Base-by-base conservation (phyloP, 2,329 filamentous ascomycete species). In the Penicillium decumbens region DNA sequence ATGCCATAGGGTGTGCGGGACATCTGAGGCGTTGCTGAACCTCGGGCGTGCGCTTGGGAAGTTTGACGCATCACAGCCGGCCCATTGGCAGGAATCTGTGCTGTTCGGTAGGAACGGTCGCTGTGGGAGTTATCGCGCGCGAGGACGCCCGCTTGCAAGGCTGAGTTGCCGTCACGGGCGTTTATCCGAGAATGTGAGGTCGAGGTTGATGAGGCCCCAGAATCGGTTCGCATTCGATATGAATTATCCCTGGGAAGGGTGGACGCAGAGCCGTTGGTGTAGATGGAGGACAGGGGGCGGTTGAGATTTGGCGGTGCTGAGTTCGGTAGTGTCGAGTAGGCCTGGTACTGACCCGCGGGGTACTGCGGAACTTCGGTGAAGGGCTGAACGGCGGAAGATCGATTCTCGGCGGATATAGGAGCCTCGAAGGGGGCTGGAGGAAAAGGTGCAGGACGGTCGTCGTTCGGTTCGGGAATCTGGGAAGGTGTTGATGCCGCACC, bases 11-110 rank as follows among this genome's bases (percentile, higher is more conserved):
- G 72, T 3, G 71, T 70, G 30, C 67, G 68, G 24, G 69, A 65
- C 33, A 72, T 58, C 43, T 71, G 65, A 6, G 69, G 50, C 12
- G 64, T 45, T 4, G 59, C 66, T 45, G 58, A 67, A 33, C 58
- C 57, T 54, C 81, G 79, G 33, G 78, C 80, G 69, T 86, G 80
- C 39, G 87, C 83, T 65, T 84, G 82, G 9, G 90, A 95, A 62
- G 84, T 87, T 65, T 86, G 81, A 60, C 90, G 82, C 37, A 87
- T 86, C 39, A 89, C 88, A 51, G 87, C 69, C 12, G 84, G 81
- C 4, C 80, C 82, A 65, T 80, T 83, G 27, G 72, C 68, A 32
- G 78, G 75, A 42, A 80, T 75, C 57, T 81, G 82, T 44, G 77
- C 75, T 53, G 81, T 77, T 47, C 81, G 80, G 66, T 91, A 89